phyloP scores from a whole-genome alignment of 306 rosid species.

The Inga oerstediana region DNA sequence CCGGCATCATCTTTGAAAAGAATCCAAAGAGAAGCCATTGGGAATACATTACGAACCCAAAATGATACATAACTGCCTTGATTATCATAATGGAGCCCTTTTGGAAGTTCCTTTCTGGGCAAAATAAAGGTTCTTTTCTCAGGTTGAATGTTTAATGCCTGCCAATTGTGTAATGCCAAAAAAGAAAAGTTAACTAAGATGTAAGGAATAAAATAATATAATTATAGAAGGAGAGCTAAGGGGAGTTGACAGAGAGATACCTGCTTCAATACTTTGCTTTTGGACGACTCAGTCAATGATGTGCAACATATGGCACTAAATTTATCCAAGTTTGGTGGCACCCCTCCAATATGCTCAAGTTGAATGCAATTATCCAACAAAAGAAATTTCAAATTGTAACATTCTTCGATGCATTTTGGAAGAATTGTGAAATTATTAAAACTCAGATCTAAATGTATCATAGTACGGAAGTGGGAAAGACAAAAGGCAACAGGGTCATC shows the following conservation, averaged over 20 bases:
- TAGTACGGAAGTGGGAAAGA: too few species aligned
- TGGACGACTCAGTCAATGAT: neutral
- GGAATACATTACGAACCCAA: too few species aligned
- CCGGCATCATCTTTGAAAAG: too few species aligned
- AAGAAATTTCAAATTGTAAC: too few species aligned
- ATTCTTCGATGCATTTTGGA: too few species aligned
- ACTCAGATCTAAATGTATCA: too few species aligned
- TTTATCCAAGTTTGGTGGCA: constrained; percentile 1
- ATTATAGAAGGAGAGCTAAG: neutral
- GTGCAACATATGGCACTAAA: constrained; percentile 1
- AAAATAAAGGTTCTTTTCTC: neutral
- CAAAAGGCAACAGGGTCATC: too few species aligned
- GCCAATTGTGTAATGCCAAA: neutral
- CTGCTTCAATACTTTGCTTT: constrained; percentile 1
- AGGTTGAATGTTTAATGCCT: neutral
- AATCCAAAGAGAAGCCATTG: too few species aligned
- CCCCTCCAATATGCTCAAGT: neutral
- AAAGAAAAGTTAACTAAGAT: neutral
- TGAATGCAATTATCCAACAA: neutral
- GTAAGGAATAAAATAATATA: neutral
- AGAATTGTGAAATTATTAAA: too few species aligned
- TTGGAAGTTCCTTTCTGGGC: neutral
- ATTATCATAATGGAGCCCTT: neutral
- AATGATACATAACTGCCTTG: neutral
- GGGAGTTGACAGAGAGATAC: neutral